Base-by-base conservation (phyloP, 2,329 filamentous ascomycete genomes). In the Ramichloridium luteum region DNA sequence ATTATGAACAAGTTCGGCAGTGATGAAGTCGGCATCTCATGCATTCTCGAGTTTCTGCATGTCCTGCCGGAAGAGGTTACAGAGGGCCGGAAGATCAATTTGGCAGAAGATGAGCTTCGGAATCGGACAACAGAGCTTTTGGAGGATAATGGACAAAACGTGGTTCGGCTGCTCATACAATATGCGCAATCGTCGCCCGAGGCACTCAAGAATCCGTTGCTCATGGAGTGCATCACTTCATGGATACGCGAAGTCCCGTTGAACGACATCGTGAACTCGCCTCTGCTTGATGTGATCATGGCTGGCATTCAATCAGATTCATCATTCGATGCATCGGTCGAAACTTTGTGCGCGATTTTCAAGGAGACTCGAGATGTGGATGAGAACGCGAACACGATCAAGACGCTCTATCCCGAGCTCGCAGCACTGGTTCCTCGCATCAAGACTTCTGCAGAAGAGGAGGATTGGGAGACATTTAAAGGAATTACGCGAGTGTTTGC, bases 1-100 rank as follows among this genome's bases (percentile, higher is more conserved):
- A 80, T 96, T 29, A 81, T 93, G 32, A 70, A 76, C 34, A 72
- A 81, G 26, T 72, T 96, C 35, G 79, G 80, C 44, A 74, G 72
- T 55, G 79, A 80, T 51, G 73, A 79, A 38, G 74, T 77, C 52
- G 84, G 80, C 55, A 75, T 90, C 49, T 75, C 85, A 44, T 90
- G 81, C 57, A 80, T 96, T 50, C 69, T 98, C 53, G 90, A 98
- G 59, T 98, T 98, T 59, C 70, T 98, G 45, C 85, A 84, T 59
- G 86, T 98, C 50, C 76, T 98, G 45, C 90, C 90, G 35, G 90
- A 98, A 68, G 90, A 98, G 71, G 90, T 98, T 54, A 96, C 83
- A 48, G 88, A 98, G 70, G 90, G 90, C 64, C 84, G 90, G 64
- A 98, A 96, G 68, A 94, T 98, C 71, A 93, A 85, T 70, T 72